Evolutionary conservation across 768 basidiomycete genomes (phyloP), one percentile per base, ranked within the genome.

Genomic region (Phylloporus scabripes): DNA sequence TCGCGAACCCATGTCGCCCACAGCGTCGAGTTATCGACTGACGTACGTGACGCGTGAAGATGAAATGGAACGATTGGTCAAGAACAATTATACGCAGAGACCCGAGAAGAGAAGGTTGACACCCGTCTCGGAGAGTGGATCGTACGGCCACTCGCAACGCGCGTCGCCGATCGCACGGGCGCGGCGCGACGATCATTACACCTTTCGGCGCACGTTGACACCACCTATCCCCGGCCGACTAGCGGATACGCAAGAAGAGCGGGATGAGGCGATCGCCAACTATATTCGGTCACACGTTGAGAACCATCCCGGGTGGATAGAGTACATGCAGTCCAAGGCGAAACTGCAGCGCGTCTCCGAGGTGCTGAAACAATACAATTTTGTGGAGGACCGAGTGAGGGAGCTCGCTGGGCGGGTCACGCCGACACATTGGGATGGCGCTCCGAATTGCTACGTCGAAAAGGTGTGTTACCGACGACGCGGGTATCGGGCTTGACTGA

Each of bases 351-450:
- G 70, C 10, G 68, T 73, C 9, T 63, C 67, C 8, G 74, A 72
- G 36, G 62, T 78, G 28, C 46, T 80, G 48, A 66, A 68, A 33
- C 76, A 78, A 56, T 86, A 80, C 52, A 59, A 60, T 14, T 76
- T 81, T 57, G 72, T 85, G 36, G 73, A 80, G 52, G 60, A 71
- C 28, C 71, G 76, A 62, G 62, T 78, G 26, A 73, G 78, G 43
- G 67, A 70, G 42, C 75, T 71, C 56, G 70, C 66, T 7, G 78
- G 76, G 34, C 64, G 63, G 46, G 60, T 48, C 45, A 71, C 77
- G 6, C 77, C 80, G 0, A 66, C 71, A 18, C 70, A 73, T 45
- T 63, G 68, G 57, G 61, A 66, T 31, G 67, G 64, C 5, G 72
- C 70, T 0, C 65, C 66, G 8, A 61, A 48, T 26, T 56, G 46